phyloP scores from a whole-genome alignment of 805 yeast species.

The Jamesozyma jinghongensis region DNA sequence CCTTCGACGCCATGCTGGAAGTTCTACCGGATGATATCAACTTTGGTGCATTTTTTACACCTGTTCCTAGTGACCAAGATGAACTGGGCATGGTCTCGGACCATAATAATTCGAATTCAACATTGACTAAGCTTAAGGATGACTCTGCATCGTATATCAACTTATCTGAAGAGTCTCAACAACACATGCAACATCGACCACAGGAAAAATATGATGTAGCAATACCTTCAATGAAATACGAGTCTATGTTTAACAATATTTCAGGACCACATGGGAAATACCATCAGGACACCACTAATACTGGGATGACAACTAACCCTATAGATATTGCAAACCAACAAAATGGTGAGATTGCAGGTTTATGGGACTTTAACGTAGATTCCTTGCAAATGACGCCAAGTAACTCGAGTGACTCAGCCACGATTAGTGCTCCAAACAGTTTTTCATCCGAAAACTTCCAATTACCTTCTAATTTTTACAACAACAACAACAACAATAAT shows the following conservation, averaged over 20 bases:
- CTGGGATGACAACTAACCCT: constrained; percentile 13
- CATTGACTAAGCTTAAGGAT: background rate
- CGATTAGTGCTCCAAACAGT: constrained; percentile 31
- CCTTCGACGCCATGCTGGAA: constrained; percentile 31
- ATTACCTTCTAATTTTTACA: constrained; percentile 3
- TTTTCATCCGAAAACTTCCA: constrained; percentile 18
- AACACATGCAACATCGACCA: background rate
- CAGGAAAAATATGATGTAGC: too few relatives aligned
- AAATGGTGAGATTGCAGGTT: constrained; percentile 33
- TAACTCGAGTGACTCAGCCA: constrained; percentile 28
- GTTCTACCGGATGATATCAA: constrained; percentile 28
- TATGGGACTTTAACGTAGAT: constrained; percentile 34
- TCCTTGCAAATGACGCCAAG: constrained; percentile 31
- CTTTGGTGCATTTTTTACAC: constrained; percentile 8
- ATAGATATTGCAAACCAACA: constrained; percentile 26
- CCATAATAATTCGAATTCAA: background rate
- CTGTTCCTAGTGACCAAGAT: constrained; percentile 3
- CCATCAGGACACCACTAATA: background rate
- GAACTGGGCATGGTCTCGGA: constrained; percentile 1
- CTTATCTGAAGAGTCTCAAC: background rate
- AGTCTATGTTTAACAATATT: constrained; percentile 5
- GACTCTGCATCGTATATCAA: background rate
- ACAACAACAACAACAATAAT: constrained; percentile 1
- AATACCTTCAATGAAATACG: background rate
- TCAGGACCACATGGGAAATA: background rate